These are phyloP conservation scores for Dioszegia aurantiaca DNA, from an alignment of 768 basidiomycete species.

Conservation along the genomic window DNA sequence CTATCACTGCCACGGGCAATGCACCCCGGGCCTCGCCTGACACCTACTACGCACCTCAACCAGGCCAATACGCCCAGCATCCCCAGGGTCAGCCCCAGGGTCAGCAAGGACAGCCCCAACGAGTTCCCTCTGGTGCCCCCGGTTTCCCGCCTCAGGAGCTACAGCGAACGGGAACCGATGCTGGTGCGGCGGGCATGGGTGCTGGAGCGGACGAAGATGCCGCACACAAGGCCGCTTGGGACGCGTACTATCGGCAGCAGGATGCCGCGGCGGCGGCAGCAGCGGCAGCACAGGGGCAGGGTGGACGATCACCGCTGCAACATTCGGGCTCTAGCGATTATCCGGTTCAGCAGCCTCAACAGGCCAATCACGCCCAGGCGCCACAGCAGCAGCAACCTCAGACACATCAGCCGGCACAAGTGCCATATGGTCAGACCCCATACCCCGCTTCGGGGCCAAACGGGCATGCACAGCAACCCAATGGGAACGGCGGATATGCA, in stretches of 20 bases:
- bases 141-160: constrained; percentile 38
- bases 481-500: not conserved
- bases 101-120: constrained; percentile 25
- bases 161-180: constrained; percentile 48
- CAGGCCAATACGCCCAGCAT: constrained; percentile 35
- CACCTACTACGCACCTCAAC: constrained; percentile 35
- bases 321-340: constrained; percentile 29
- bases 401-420: constrained; percentile 13
- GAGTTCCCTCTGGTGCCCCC: constrained; percentile 37
- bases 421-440: constrained; percentile 25
- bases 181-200: constrained; percentile 52
- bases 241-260: constrained; percentile 50
- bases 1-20: not conserved
- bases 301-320: constrained; percentile 2
- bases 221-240: constrained; percentile 50
- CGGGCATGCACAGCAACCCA: not conserved
- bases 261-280: constrained; percentile 4
- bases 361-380: not conserved
- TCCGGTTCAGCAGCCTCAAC: constrained; percentile 17
- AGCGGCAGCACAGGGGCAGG: constrained; percentile 23
- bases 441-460: constrained; percentile 8
- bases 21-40: constrained; percentile 38
- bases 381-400: constrained; percentile 6
- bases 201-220: constrained; percentile 50
- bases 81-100: constrained; percentile 17